Percentiles rank a stretch among this genome's conserved stretches.
Conservation (phyloP, 495 filamentous ascomycete species). For the Neurospora sp. region DNA sequence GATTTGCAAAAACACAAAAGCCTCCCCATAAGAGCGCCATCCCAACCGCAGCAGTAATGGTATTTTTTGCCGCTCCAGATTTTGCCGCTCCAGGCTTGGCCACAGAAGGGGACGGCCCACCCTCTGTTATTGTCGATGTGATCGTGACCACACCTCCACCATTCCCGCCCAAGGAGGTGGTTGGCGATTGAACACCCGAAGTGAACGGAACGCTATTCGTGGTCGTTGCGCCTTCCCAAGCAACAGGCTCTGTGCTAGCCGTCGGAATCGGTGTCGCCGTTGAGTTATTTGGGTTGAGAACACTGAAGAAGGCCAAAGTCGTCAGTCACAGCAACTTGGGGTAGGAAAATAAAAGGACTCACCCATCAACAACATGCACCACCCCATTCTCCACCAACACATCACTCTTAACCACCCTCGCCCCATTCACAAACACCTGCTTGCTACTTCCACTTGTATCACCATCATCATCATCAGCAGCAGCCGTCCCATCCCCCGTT, state of each 20-base stretch:
- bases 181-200: conserved; percentile 25
- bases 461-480: background rate
- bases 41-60: background rate
- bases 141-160: background rate
- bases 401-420: conserved; percentile 36
- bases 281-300: conserved; percentile 23
- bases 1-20: background rate
- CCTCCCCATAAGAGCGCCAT: background rate
- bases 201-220: conserved; percentile 37
- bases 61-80: background rate
- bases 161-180: background rate
- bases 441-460: conserved; percentile 8
- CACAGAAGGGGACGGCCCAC: background rate
- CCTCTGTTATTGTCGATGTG: background rate
- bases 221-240: conserved; percentile 41
- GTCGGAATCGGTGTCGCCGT: conserved; percentile 26
- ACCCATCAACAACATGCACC: conserved; percentile 43
- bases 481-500: background rate
- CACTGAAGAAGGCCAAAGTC: conserved; percentile 1
- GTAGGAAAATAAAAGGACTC: background rate
- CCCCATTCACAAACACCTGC: conserved; percentile 41
- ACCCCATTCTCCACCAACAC: conserved; percentile 44
- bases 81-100: background rate
- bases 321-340: background rate
- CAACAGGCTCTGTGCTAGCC: conserved; percentile 34